Evolutionary conservation across 176 grass and related monocot genomes (phyloP).

Genomic region (Carex cristatella): DNA sequence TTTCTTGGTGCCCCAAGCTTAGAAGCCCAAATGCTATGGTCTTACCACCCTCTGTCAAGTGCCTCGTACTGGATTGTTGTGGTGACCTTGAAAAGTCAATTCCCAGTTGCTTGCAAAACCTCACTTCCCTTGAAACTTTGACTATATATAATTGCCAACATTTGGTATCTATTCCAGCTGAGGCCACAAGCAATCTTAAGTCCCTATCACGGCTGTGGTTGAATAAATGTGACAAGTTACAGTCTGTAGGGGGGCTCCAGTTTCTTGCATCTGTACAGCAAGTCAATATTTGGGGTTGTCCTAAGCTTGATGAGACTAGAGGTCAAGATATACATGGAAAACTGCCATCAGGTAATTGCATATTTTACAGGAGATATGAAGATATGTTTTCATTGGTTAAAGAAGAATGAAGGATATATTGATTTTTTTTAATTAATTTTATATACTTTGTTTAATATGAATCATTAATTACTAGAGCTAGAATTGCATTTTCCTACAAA

Average conservation of each 20-base stretch:
- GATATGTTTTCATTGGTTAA: too few relatives aligned
- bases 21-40: background rate
- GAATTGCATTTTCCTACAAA: too few relatives aligned
- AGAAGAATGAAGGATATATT: too few relatives aligned
- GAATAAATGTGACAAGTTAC: background rate
- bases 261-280: background rate
- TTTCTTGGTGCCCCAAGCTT: background rate
- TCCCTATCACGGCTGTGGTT: background rate
- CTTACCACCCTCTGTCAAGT: constrained; percentile 22
- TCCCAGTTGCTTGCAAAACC: constrained; percentile 8
- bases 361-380: too few relatives aligned
- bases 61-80: background rate
- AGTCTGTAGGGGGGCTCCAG: background rate
- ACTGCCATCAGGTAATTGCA: background rate
- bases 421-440: too few relatives aligned
- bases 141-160: background rate
- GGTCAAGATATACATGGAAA: background rate
- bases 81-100: constrained; percentile 8
- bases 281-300: background rate
- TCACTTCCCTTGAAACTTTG: background rate
- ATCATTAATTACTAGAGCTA: too few relatives aligned
- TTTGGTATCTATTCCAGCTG: background rate
- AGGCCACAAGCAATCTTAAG: background rate
- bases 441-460: too few relatives aligned
- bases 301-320: background rate